Percentiles rank a stretch among this genome's conserved stretches.
phyloP scores from a whole-genome alignment of 331 rosid genomes.

The Malus hybrid region DNA sequence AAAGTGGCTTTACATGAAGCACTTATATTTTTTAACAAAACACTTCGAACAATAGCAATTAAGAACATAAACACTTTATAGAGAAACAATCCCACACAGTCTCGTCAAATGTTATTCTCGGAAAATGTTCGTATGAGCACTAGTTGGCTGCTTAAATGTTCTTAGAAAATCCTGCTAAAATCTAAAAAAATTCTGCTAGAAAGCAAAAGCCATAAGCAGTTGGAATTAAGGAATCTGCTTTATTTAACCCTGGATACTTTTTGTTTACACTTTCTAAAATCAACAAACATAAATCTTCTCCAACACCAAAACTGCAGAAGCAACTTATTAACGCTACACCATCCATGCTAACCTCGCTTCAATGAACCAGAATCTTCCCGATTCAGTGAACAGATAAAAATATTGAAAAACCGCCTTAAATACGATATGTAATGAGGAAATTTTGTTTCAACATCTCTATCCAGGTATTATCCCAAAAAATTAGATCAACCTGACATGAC shows the following conservation, averaged over 20 bases:
- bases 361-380: conserved; percentile 6
- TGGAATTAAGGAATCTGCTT: neutral
- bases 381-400: neutral
- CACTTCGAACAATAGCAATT: too few species aligned
- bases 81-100: too few species aligned
- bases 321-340: neutral
- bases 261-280: neutral
- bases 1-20: too few species aligned
- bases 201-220: neutral
- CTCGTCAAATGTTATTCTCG: too few species aligned
- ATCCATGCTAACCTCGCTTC: neutral
- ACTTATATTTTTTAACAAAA: too few species aligned
- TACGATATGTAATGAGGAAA: neutral
- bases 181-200: neutral
- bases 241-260: neutral
- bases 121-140: neutral
- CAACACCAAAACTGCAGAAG: neutral
- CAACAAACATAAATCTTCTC: neutral
- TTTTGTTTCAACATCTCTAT: conserved; percentile 9
- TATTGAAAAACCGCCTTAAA: neutral
- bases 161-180: neutral
- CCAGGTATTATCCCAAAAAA: neutral
- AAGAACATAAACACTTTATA: too few species aligned
- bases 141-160: too few species aligned
- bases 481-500: neutral